Base-by-base conservation (phyloP, 1,284 basidiomycete species). In the Ustilago loliicola region DNA sequence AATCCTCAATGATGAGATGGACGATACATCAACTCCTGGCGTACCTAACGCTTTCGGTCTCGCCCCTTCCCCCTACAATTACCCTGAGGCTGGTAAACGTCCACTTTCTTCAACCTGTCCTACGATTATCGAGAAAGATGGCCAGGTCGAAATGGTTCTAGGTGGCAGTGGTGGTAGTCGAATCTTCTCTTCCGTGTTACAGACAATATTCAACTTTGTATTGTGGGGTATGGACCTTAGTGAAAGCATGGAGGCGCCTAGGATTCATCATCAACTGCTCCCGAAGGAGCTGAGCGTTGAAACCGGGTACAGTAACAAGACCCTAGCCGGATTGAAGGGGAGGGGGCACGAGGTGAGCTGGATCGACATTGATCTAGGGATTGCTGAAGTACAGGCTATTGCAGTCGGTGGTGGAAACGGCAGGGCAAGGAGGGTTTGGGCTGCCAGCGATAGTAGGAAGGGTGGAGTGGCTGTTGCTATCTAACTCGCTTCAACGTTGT, bases 221-320 rank as follows among this genome's bases (percentile, higher is more conserved):
- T 89, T 93, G 63, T 93, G 93, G 90, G 95, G 93, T 0, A 89
- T 93, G 87, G 91, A 96, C 81, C 86, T 93, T 34, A 91, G 92
- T 66, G 86, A 89, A 34, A 94, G 96, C 0, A 91, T 98, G 40
- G 96, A 98, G 87, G 90, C 88, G 73, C 92, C 93, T 0, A 89
- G 96, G n/a, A 85, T 97, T n/a, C 96, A 98, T 84, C 91, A 97
- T 84, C 96, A 98, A 85, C 67, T 84, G 25, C 64, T 84, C 8
- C 83, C 83, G 10, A 61, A 60, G 19, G 29, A 66, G 27, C 59
- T 83, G 3, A 74, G 66, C 21, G 74, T 73, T n/a, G 83, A 84
- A 66, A 82, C 79, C 4, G 70, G 73, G 10, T 81, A 76, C 58
- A 67, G 61, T 50, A 69, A 67, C 2, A 68, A 72, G 19, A 62